Evolutionary conservation across 345 rosid species (phyloP), one percentile per base, ranked within the genome.

Genomic region (Adansonia digitata): DNA sequence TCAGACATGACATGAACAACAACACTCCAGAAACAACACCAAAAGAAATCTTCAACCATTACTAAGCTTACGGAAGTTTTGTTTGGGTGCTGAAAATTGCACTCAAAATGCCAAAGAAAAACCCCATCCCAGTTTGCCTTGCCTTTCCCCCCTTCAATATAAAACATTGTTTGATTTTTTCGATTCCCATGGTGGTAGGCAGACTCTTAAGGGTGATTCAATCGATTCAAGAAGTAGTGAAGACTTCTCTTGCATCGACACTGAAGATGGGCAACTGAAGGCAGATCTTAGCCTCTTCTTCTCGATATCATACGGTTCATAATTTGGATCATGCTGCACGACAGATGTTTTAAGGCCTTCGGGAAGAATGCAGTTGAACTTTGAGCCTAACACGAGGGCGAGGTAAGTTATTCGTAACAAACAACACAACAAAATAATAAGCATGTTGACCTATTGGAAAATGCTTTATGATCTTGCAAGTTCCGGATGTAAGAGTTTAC

Each of bases 291-390:
- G 83, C 74, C 89, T 88, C 83, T 82, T 87, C 82, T 80, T 93
- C 67, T 95, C 99, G 52, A 87, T 87, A 26, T 93, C 95, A 2
- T 70, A 71, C 1, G 76, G 87, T 79, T 90, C 85, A 43, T 75
- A 85, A 72, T 86, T 79, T 3, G 94, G 88, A 34, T 93, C 93
- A 10, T 88, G 91, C 31, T 69, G 68, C 31, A 88, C 91, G 1
- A 88, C 85, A 24, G 94, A 82, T 2, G 85, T 82, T 86, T 87
- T 90, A 18, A 95, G 91, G 61, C 93, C 74, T 79, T 95, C 94
- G 0, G 99, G 97, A 57, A 95, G 97, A 39, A 95, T 79, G 83
- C 97, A 95, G 80, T 90, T 95, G 86, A 98, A 95, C 48, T 86
- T 73, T 26, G 97, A 91, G 83, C 99, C 99, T 95, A 73, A 48